Conservation (phyloP, 768 basidiomycete genomes). For the Mycena vulgaris region DNA sequence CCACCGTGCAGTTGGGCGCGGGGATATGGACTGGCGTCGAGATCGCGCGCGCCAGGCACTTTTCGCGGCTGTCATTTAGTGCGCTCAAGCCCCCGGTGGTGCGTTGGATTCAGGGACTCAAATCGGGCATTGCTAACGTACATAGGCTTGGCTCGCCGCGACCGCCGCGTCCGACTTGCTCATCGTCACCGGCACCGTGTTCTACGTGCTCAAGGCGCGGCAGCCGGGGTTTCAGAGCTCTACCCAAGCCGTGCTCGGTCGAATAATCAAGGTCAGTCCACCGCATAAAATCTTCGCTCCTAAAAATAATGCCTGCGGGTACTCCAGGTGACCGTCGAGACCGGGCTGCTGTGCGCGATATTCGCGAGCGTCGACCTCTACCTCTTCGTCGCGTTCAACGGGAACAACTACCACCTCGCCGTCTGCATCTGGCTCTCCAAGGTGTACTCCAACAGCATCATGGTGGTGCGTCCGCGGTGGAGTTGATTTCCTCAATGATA, state of each 20-base stretch:
- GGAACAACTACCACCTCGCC: conserved; percentile 39
- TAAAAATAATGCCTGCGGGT: background rate
- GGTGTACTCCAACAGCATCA: conserved; percentile 40
- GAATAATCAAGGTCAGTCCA: conserved; percentile 18
- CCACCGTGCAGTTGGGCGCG: conserved; percentile 9
- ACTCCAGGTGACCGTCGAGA: conserved; percentile 37
- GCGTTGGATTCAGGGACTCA: background rate
- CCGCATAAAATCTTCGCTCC: background rate
- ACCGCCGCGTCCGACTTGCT: conserved; percentile 43
- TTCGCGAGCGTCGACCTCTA: conserved; percentile 39
- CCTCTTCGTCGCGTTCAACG: conserved; percentile 34
- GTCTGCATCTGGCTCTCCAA: conserved; percentile 36
- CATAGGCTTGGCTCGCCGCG: conserved; percentile 42
- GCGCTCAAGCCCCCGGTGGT: background rate
- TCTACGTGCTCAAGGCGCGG: conserved; percentile 37
- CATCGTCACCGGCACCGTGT: conserved; percentile 41
- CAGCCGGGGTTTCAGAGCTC: conserved; percentile 17
- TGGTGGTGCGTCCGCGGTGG: background rate
- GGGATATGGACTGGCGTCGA: conserved; percentile 22
- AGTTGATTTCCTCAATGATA: too few relatives aligned
- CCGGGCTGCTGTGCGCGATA: conserved; percentile 36
- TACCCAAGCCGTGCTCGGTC: conserved; percentile 29
- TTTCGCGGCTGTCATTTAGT: conserved; percentile 1
- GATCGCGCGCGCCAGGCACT: conserved; percentile 2
- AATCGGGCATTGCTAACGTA: too few relatives aligned